These are phyloP conservation scores for Lactuca sativa DNA, from an alignment of 129 eudicot species.

Conservation along the genomic window DNA sequence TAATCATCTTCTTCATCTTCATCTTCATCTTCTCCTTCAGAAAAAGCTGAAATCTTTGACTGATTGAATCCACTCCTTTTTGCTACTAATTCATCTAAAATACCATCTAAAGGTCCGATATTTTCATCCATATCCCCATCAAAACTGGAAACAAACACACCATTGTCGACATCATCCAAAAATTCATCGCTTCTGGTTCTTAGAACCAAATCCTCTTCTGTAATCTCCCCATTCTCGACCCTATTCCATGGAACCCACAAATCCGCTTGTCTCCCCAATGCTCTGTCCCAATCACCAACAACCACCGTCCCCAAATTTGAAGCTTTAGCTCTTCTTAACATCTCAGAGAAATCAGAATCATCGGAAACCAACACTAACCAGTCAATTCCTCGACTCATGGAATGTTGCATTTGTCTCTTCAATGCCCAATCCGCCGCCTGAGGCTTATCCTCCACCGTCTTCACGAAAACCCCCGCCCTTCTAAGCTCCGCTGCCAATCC, in stretches of 20 bases:
- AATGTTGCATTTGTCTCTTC: conserved; percentile 85
- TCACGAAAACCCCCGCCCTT: conserved; percentile 88
- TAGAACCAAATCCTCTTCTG: conserved; percentile 66
- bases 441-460: conserved; percentile 96
- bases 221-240: conserved; percentile 84
- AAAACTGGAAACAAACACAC: conserved; percentile 43
- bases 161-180: conserved; percentile 30
- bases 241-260: conserved; percentile 84
- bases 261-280: conserved; percentile 86
- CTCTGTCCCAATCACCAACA: conserved; percentile 85
- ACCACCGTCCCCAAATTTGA: conserved; percentile 91
- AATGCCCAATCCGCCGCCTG: conserved; percentile 99
- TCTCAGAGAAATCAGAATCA: conserved; percentile 87
- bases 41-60: conserved; percentile 45
- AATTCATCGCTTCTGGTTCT: conserved; percentile 29
- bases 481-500: conserved; percentile 77
- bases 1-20: conserved; percentile 39
- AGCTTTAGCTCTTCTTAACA: conserved; percentile 78
- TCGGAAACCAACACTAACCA: conserved; percentile 92
- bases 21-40: conserved; percentile 50
- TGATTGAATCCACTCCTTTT: conserved; percentile 31
- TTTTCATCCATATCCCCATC: conserved; percentile 37
- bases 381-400: conserved; percentile 83
- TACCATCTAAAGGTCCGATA: conserved; percentile 37
- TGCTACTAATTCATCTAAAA: conserved; percentile 54